Evolutionary conservation across 345 rosid genomes (phyloP).

Genomic region (Hypericum androsaemum): DNA sequence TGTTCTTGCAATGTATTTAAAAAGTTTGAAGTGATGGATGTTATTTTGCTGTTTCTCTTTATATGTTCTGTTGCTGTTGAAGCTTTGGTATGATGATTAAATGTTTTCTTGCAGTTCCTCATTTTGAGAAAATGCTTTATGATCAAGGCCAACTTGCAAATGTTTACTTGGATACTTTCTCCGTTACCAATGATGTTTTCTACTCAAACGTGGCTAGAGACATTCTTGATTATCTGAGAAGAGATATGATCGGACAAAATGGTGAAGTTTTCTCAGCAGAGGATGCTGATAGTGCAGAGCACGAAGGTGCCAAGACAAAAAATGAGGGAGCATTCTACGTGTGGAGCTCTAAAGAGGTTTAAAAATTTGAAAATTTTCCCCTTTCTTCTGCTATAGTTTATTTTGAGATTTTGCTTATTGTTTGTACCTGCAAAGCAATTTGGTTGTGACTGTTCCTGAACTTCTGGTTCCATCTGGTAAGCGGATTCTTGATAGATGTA

Average conservation of each 20-base stretch:
- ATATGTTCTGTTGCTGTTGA: background rate
- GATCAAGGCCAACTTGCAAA: constrained; percentile 88
- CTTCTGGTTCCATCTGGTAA: no score
- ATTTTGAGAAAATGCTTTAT: constrained; percentile 94
- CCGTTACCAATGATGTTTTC: constrained; percentile 50
- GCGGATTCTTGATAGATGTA: no score
- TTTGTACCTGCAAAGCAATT: background rate
- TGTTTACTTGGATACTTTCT: constrained; percentile 68
- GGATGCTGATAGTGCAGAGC: constrained; percentile 85
- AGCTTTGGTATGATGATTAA: constrained; percentile 2
- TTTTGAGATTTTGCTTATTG: background rate
- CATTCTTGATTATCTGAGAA: constrained; percentile 77
- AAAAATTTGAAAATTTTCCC: background rate
- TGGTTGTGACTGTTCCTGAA: no score
- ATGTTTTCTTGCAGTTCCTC: constrained; percentile 65
- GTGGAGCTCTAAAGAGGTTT: constrained; percentile 78
- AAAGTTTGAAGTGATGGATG: background rate
- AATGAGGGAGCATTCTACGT: constrained; percentile 86
- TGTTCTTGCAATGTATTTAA: constrained; percentile 4
- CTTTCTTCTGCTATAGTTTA: background rate
- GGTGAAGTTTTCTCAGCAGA: constrained; percentile 88
- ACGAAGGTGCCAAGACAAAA: constrained; percentile 44
- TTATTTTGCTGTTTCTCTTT: background rate
- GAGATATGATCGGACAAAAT: constrained; percentile 79
- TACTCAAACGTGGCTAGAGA: constrained; percentile 57